These are phyloP conservation scores for Termitomyces sp. DNA, from an alignment of 768 basidiomycete species.

Conservation along the genomic window DNA sequence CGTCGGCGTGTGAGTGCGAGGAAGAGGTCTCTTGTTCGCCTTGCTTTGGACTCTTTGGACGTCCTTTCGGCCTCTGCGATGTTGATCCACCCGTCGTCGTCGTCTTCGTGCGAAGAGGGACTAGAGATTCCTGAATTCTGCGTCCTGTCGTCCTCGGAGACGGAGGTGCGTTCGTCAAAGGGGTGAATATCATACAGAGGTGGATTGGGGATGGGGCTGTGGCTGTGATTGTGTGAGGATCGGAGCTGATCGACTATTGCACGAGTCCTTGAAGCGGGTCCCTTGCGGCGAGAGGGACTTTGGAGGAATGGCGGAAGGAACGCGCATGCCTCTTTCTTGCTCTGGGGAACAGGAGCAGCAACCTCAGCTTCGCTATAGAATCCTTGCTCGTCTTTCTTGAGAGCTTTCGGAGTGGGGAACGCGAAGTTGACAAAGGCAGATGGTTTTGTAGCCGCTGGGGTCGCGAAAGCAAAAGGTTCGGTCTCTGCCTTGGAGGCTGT, in stretches of 20 bases:
- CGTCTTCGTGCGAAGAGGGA: slow-evolving; percentile 36
- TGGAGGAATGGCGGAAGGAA: slow-evolving; percentile 52
- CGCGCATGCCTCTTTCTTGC: slow-evolving; percentile 28
- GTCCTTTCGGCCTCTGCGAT: slow-evolving; percentile 24
- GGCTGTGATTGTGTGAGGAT: slow-evolving; percentile 29
- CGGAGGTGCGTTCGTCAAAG: slow-evolving; percentile 32
- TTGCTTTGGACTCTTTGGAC: slow-evolving; percentile 31
- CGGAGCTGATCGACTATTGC: slow-evolving; percentile 59
- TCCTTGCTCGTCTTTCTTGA: slow-evolving; percentile 54
- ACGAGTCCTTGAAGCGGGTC: slow-evolving; percentile 53
- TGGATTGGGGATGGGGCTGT: slow-evolving; percentile 32
- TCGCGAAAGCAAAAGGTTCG: slow-evolving; percentile 23
- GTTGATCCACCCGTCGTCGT: slow-evolving; percentile 47
- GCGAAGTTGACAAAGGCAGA: slow-evolving; percentile 37
- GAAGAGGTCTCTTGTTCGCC: slow-evolving; percentile 42
- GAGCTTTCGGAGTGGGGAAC: slow-evolving; percentile 47
- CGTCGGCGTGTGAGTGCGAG: slow-evolving; percentile 40
- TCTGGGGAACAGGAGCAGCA: slow-evolving; percentile 29
- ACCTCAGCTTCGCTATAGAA: slow-evolving; percentile 45
- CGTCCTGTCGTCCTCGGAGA: slow-evolving; percentile 41
- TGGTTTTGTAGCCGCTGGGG: slow-evolving; percentile 17
- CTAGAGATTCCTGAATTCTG: slow-evolving; percentile 28
- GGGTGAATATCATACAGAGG: slow-evolving; percentile 28
- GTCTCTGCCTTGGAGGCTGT: slow-evolving; percentile 20
- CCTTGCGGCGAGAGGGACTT: slow-evolving; percentile 36